Evolutionary conservation across 129 eudicot species (phyloP).

Genomic region (Helianthus annuus): DNA sequence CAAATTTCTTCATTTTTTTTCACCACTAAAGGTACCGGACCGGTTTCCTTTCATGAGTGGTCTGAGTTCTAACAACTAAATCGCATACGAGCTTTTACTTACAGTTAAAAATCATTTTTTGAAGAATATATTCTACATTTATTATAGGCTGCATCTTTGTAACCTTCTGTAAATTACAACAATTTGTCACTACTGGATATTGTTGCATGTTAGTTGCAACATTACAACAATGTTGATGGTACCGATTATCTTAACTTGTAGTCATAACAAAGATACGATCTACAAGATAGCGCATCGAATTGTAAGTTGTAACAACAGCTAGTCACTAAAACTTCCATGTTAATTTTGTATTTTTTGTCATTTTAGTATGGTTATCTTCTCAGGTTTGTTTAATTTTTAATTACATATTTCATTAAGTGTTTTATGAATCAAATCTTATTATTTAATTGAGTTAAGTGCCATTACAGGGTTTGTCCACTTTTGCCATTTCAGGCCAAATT

Average conservation of each 20-base stretch:
- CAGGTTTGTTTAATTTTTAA: not conserved
- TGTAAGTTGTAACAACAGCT: not conserved
- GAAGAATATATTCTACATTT: constrained; percentile 19
- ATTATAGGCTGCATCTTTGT: constrained; percentile 33
- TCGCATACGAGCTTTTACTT: constrained; percentile 19
- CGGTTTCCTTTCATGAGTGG: constrained; percentile 16
- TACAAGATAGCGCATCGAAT: not conserved
- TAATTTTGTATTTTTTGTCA: not conserved
- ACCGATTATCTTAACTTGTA: not conserved
- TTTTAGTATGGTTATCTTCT: not conserved
- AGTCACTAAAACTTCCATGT: not conserved
- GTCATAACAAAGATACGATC: not conserved
- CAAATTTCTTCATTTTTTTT: constrained; percentile 12
- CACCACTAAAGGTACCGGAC: constrained; percentile 13
- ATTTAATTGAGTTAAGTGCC: no score
- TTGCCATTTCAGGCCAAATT: no score
- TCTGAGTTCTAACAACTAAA: constrained; percentile 33
- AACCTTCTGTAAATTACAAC: constrained; percentile 37
- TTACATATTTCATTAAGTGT: no score
- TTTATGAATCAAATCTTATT: no score
- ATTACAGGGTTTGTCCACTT: no score
- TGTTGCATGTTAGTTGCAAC: constrained; percentile 20
- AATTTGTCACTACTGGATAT: constrained; percentile 9
- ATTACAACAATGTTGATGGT: not conserved
- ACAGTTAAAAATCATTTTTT: constrained; percentile 21